Evolutionary conservation across 2,329 filamentous ascomycete genomes (phyloP).

Genomic region (Sarocladiaceae sp.): DNA sequence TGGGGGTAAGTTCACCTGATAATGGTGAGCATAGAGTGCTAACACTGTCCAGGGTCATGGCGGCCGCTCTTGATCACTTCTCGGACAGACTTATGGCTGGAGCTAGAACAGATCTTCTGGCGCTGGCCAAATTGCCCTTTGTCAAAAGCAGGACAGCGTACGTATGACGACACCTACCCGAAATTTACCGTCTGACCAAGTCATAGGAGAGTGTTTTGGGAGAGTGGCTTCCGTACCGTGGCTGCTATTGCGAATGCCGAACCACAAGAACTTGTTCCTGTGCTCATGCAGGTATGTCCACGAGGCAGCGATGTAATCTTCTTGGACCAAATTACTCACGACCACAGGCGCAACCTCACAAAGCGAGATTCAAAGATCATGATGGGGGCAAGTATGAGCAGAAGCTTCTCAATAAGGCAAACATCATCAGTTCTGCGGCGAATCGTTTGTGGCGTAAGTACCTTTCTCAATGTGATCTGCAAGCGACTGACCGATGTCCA

Average conservation of each 20-base stretch:
- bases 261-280: slow-evolving; percentile 61
- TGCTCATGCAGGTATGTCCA: slow-evolving; percentile 63
- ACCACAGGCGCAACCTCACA: slow-evolving; percentile 66
- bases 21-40: slow-evolving; percentile 8
- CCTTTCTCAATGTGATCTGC: slow-evolving; percentile 4
- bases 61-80: slow-evolving; percentile 70
- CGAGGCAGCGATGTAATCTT: too few relatives aligned
- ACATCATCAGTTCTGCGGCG: slow-evolving; percentile 64
- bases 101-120: slow-evolving; percentile 65
- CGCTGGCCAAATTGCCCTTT: slow-evolving; percentile 67
- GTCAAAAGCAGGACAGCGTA: slow-evolving; percentile 73
- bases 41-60: slow-evolving; percentile 51
- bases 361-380: slow-evolving; percentile 48
- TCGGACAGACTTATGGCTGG: slow-evolving; percentile 69
- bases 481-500: slow-evolving; percentile 20
- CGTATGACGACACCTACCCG: slow-evolving; percentile 15
- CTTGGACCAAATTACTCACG: too few relatives aligned
- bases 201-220: slow-evolving; percentile 59
- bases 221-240: slow-evolving; percentile 69
- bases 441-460: slow-evolving; percentile 64
- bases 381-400: slow-evolving; percentile 58
- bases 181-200: neutral
- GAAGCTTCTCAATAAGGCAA: slow-evolving; percentile 63
- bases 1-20: slow-evolving; percentile 52
- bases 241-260: slow-evolving; percentile 66